These are phyloP conservation scores for Phytophthora ramorum DNA, from an alignment of 352 stramenopile species.

Conservation along the genomic window DNA sequence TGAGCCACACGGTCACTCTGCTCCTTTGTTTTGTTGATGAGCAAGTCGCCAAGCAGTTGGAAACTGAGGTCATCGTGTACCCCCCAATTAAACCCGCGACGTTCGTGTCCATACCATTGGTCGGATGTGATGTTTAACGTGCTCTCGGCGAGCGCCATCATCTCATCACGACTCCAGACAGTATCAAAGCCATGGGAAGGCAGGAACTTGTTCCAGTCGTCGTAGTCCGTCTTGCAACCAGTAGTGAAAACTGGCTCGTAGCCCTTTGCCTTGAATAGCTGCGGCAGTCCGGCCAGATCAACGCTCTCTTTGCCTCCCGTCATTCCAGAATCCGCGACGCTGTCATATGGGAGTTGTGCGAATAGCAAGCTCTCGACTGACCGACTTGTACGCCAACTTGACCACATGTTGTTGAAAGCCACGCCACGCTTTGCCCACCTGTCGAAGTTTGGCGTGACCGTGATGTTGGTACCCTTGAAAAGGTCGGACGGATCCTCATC, in stretches of 20 bases:
- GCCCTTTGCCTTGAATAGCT: constrained; percentile 58
- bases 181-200: constrained; percentile 59
- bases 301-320: constrained; percentile 34
- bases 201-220: constrained; percentile 59
- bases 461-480: constrained; percentile 36
- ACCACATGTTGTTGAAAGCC: constrained; percentile 67
- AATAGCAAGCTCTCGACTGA: constrained; percentile 66
- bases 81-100: constrained; percentile 40
- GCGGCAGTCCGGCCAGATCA: constrained; percentile 48
- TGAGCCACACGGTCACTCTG: constrained; percentile 32
- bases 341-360: constrained; percentile 56
- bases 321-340: constrained; percentile 43
- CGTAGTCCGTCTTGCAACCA: constrained; percentile 51
- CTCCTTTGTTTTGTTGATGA: constrained; percentile 54
- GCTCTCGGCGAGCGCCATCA: constrained; percentile 45
- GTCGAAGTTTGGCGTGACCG: constrained; percentile 58
- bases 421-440: constrained; percentile 54
- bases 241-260: constrained; percentile 62
- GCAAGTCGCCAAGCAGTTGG: constrained; percentile 50
- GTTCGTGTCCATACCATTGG: constrained; percentile 37
- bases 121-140: constrained; percentile 40
- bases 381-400: constrained; percentile 63
- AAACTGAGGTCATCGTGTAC: constrained; percentile 65
- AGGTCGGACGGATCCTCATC: constrained; percentile 50
- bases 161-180: constrained; percentile 46